phyloP scores from a whole-genome alignment of 176 grass and related monocot genomes.

The Areca catechu region DNA sequence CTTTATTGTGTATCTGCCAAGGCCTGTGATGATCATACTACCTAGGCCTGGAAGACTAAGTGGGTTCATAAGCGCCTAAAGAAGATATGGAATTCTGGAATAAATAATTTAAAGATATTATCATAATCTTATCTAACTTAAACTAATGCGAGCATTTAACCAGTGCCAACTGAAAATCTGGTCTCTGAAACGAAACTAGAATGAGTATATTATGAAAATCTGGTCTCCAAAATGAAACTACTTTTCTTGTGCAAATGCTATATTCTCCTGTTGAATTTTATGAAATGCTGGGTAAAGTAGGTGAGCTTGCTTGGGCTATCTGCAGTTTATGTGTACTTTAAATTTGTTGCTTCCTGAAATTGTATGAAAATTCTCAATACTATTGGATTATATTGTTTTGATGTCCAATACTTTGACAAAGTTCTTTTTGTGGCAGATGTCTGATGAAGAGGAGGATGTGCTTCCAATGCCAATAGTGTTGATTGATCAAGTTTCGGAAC shows the following conservation, averaged over 20 bases:
- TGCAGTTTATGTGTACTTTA: too few relatives aligned
- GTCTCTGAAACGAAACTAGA: too few relatives aligned
- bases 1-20: too few relatives aligned
- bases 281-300: too few relatives aligned
- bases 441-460: conserved; percentile 31
- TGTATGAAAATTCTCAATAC: background rate
- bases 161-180: background rate
- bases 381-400: background rate
- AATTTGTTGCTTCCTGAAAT: background rate
- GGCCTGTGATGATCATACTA: too few relatives aligned
- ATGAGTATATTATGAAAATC: too few relatives aligned
- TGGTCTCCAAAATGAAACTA: too few relatives aligned
- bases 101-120: background rate
- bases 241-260: too few relatives aligned
- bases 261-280: too few relatives aligned
- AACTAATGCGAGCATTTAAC: too few relatives aligned
- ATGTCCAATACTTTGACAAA: background rate
- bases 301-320: too few relatives aligned
- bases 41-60: background rate
- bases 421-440: background rate
- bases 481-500: conserved; percentile 88
- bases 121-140: background rate
- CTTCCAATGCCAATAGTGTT: conserved; percentile 67
- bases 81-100: background rate
- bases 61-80: background rate